Percentiles rank a stretch among this genome's conserved stretches.
Evolutionary conservation across 805 yeast species (phyloP).

Genomic region (Schizosaccharomyces osmophilus): DNA sequence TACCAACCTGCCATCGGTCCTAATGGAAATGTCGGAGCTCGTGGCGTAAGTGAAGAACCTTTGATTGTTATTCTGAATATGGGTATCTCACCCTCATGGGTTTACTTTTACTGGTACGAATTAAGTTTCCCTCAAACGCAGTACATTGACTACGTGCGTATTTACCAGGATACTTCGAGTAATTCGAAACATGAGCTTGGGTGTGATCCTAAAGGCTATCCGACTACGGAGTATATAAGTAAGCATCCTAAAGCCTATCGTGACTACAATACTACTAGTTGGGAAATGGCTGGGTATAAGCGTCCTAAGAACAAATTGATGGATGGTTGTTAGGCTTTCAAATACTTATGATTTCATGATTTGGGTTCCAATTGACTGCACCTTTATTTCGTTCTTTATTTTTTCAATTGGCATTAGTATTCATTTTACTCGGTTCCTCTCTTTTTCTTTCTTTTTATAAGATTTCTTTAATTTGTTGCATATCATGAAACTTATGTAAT

Average conservation of each 20-base stretch:
- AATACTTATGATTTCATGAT: too few relatives aligned
- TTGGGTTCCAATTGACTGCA: neutral
- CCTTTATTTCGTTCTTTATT: neutral
- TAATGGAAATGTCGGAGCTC: slow-evolving; percentile 70
- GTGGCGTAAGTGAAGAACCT: slow-evolving; percentile 69
- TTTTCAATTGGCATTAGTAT: neutral
- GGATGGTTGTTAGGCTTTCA: neutral
- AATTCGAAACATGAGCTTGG: slow-evolving; percentile 23
- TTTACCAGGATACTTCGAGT: slow-evolving; percentile 51
- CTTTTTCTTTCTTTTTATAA: neutral
- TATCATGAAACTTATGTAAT: neutral
- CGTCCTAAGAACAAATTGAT: slow-evolving; percentile 20
- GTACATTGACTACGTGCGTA: slow-evolving; percentile 63
- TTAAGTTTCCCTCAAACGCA: slow-evolving; percentile 50
- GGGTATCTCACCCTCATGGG: slow-evolving; percentile 84
- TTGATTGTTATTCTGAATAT: slow-evolving; percentile 71
- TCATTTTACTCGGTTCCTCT: neutral
- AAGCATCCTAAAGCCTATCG: slow-evolving; percentile 43
- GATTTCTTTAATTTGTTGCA: neutral
- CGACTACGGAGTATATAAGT: slow-evolving; percentile 65
- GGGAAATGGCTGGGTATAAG: slow-evolving; percentile 52
- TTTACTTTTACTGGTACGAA: slow-evolving; percentile 69
- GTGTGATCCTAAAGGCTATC: slow-evolving; percentile 70
- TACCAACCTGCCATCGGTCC: slow-evolving; percentile 59
- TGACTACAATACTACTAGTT: slow-evolving; percentile 43